A percentile compares a stretch with the other conserved stretches of the same genome.
phyloP scores from a whole-genome alignment of 495 filamentous ascomycete genomes.

The Corynascus novoguineensis region DNA sequence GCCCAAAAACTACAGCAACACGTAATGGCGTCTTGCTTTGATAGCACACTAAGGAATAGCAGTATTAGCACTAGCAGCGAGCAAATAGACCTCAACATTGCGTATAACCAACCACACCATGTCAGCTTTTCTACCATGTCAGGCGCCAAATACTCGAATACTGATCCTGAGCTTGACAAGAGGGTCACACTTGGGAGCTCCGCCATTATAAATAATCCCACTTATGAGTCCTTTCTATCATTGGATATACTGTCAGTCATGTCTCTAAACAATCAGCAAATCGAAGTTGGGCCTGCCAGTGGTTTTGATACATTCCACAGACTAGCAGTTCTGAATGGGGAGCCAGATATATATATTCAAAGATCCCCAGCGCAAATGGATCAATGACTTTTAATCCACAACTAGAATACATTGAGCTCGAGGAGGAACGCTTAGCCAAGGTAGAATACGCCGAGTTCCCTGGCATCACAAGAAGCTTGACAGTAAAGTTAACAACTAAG shows the following conservation, averaged over 20 bases:
- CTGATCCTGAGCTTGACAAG: constrained; percentile 49
- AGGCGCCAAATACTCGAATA: constrained; percentile 47
- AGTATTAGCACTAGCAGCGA: constrained; percentile 18
- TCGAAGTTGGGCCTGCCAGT: background rate
- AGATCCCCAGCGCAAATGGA: no score
- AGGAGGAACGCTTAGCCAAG: no score
- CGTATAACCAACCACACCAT: constrained; percentile 41
- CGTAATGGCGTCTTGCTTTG: constrained; percentile 26
- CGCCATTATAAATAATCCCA: constrained; percentile 38
- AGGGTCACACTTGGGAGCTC: constrained; percentile 43
- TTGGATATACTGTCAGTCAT: constrained; percentile 21
- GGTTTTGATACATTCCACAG: background rate
- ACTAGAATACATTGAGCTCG: no score
- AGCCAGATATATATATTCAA: constrained; percentile 38
- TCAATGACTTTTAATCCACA: no score
- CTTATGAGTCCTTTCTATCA: constrained; percentile 33
- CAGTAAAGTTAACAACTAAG: no score
- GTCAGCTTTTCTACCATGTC: constrained; percentile 40
- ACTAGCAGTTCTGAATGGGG: constrained; percentile 33
- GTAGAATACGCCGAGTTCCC: no score
- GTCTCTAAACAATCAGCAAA: background rate
- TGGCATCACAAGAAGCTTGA: no score
- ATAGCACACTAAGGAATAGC: background rate
- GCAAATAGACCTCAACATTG: constrained; percentile 33
- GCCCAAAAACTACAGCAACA: constrained; percentile 43